Evolutionary conservation across 495 filamentous ascomycete genomes (phyloP), one percentile per base, ranked within the genome.

Genomic region (Recurvomyces mirabilis): DNA sequence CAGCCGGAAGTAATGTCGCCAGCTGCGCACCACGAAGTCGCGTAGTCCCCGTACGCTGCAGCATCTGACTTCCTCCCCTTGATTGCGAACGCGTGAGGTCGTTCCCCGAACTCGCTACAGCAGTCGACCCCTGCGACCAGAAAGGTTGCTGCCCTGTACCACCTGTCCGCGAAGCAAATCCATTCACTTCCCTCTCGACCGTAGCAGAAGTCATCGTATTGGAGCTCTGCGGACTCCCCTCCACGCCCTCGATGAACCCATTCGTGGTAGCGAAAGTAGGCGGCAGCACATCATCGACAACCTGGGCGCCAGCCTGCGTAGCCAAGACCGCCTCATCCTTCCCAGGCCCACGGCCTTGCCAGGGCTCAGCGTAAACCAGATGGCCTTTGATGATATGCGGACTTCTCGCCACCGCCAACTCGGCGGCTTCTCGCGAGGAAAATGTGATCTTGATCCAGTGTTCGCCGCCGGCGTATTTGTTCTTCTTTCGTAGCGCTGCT

Each of bases 391-490:
- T 77, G 41, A 70, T 71, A 59, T 87, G 82, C 0, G 87, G 87
- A 25, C 81, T 87, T 49, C 72, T 71, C 50, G 78, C 82, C 41
- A 78, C 67, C 18, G 86, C 87, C 26, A 75, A 70, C 37, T 87
- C 82, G 15, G 86, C 87, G 3, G 86, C 79, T 46, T 80, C 73
- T 24, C 75, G 70, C 5, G 82, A 86, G 62, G 93, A 84, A 52
- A 89, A 94, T 1, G 87, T 94, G 39, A 94, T 71, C 56, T 93
- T 94, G 53, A 94, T 84, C 87, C 87, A 94, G 64, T 87, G 76
- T 47, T 78, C 73, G 13, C 87, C 87, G 41, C 84, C 79, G 17
- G 78, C 77, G 49, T 81, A 82, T 36, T 67, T 71, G 62, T 82
- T 84, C 46, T 84, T 80, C 58, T 85, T 82, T 42, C 67, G 69